Evolutionary conservation across 345 rosid genomes (phyloP).

Genomic region (Populus simonii): DNA sequence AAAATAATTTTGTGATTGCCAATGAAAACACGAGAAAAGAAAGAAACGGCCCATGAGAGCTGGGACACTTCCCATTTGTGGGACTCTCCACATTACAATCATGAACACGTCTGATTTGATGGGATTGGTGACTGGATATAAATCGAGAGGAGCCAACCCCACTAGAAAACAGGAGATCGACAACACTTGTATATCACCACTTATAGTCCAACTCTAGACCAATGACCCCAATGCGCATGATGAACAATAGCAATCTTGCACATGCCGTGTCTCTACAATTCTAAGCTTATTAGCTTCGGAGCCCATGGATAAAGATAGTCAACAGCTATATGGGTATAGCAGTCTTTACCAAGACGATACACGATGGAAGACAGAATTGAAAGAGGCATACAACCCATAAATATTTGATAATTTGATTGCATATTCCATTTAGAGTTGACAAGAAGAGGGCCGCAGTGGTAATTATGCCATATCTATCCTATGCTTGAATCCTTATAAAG

Average conservation of each 20-base stretch:
- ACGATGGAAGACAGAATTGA: conserved; percentile 16
- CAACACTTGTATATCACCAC: neutral
- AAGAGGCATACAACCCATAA: neutral
- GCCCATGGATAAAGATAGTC: neutral
- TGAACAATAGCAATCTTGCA: conserved; percentile 25
- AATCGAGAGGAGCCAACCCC: neutral
- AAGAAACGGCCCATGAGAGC: conserved; percentile 1
- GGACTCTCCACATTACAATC: conserved; percentile 2
- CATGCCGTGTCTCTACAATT: conserved; percentile 37
- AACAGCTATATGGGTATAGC: neutral
- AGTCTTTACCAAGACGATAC: conserved; percentile 15
- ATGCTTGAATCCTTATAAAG: conserved; percentile 3
- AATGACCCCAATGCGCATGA: conserved; percentile 20
- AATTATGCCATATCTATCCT: conserved; percentile 2
- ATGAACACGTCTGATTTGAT: conserved; percentile 6
- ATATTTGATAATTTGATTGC: neutral
- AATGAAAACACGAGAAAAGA: neutral
- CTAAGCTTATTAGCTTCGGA: neutral
- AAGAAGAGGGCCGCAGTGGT: conserved; percentile 17
- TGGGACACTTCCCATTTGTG: conserved; percentile 11
- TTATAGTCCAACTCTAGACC: conserved; percentile 14
- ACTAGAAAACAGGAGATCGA: neutral
- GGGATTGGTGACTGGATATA: neutral
- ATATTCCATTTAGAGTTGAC: conserved; percentile 22
- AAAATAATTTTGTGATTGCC: neutral